These are phyloP conservation scores for Tylopilus balloui DNA, from an alignment of 768 basidiomycete species.

Conservation along the genomic window DNA sequence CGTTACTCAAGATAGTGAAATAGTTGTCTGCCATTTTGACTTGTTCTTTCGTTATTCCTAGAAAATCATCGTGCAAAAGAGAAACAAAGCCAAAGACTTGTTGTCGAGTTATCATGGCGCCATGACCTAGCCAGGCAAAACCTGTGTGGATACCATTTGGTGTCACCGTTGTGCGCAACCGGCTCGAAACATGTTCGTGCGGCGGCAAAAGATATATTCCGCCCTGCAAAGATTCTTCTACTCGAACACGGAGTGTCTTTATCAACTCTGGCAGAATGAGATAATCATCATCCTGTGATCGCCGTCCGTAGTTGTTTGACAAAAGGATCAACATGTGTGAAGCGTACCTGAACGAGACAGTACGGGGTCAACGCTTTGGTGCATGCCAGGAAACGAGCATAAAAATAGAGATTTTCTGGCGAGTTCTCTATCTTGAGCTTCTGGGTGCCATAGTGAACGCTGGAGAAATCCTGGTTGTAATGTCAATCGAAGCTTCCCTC, in stretches of 20 bases:
- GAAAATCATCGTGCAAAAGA: constrained; percentile 35
- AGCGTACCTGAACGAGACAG: constrained; percentile 58
- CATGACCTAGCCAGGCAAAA: constrained; percentile 67
- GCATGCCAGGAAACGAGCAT: constrained; percentile 59
- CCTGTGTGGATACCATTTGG: constrained; percentile 43
- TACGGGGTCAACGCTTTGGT: constrained; percentile 44
- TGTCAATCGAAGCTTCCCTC: not conserved
- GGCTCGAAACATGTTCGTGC: constrained; percentile 55
- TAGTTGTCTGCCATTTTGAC: constrained; percentile 69
- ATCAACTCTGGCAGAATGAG: constrained; percentile 56
- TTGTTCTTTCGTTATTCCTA: constrained; percentile 47
- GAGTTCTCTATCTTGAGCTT: constrained; percentile 56
- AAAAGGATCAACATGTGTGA: not conserved
- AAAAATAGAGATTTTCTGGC: constrained; percentile 52
- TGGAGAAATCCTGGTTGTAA: constrained; percentile 38
- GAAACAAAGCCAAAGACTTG: constrained; percentile 44
- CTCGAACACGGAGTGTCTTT: constrained; percentile 42
- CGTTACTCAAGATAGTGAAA: constrained; percentile 55
- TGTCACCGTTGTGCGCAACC: constrained; percentile 42
- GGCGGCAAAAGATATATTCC: constrained; percentile 55
- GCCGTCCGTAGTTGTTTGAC: constrained; percentile 1
- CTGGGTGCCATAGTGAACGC: constrained; percentile 37
- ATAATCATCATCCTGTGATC: constrained; percentile 62
- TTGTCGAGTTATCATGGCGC: constrained; percentile 47
- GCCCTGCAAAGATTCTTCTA: constrained; percentile 24